Percentiles rank a stretch among this genome's conserved stretches.
Evolutionary conservation across 805 yeast genomes (phyloP).

Genomic region (Spathaspora gorwiae): DNA sequence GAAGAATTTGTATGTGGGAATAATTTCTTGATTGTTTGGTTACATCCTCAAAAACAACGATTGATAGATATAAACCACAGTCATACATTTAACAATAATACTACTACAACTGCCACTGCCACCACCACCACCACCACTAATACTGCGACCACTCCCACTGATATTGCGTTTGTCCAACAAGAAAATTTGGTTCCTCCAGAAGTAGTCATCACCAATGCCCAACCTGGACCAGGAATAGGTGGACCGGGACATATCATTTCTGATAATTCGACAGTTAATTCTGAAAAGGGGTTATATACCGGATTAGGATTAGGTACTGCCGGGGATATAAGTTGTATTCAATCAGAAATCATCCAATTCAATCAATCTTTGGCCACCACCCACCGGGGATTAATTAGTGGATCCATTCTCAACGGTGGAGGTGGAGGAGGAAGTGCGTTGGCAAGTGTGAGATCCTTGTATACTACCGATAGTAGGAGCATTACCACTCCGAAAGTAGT

Average conservation of each 20-base stretch:
- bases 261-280: constrained; percentile 1
- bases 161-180: background rate
- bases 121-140: background rate
- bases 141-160: background rate
- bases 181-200: background rate
- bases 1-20: constrained; percentile 24
- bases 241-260: background rate
- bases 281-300: constrained; percentile 6
- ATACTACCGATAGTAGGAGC: constrained; percentile 5
- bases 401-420: background rate
- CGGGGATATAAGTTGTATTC: constrained; percentile 38
- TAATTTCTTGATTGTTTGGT: constrained; percentile 25
- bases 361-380: constrained; percentile 1
- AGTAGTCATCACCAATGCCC: background rate
- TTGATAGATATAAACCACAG: constrained; percentile 4
- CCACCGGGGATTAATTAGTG: background rate
- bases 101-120: background rate
- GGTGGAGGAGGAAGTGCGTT: background rate
- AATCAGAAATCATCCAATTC: constrained; percentile 24
- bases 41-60: constrained; percentile 25
- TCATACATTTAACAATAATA: constrained; percentile 2
- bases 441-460: background rate
- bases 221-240: background rate
- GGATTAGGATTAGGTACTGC: constrained; percentile 35
- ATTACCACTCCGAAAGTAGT: constrained; percentile 26